Evolutionary conservation across 1,139 yeast genomes (phyloP).

Genomic region (Saccharomycopsis crataegensis): DNA sequence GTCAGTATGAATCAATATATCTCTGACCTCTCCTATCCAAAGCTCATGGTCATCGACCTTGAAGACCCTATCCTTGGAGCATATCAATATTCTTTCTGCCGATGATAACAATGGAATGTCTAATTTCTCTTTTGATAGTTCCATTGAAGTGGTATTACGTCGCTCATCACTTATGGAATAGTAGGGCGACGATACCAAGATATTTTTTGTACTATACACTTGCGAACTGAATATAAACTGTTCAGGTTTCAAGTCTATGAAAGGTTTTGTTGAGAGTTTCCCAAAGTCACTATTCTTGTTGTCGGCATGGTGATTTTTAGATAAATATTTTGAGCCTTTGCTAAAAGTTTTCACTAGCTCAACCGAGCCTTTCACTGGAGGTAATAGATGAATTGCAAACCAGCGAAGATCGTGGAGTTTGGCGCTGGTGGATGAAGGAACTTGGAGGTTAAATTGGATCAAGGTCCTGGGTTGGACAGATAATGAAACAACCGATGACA

Average conservation of each 20-base stretch:
- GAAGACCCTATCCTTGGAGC: constrained; percentile 48
- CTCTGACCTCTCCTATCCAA: constrained; percentile 69
- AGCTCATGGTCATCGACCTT: constrained; percentile 75
- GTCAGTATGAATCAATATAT: constrained; percentile 35
- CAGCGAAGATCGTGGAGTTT: constrained; percentile 46
- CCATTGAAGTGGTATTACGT: background rate
- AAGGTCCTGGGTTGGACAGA: constrained; percentile 68
- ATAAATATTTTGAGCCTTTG: constrained; percentile 36
- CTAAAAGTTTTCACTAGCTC: constrained; percentile 54
- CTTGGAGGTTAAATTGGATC: constrained; percentile 72
- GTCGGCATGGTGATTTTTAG: constrained; percentile 1
- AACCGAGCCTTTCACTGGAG: constrained; percentile 48
- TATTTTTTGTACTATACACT: background rate
- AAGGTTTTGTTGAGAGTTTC: constrained; percentile 4
- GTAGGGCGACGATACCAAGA: background rate
- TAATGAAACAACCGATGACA: constrained; percentile 74
- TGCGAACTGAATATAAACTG: constrained; percentile 7
- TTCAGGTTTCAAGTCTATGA: constrained; percentile 1
- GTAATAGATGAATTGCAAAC: constrained; percentile 71
- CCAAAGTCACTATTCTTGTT: background rate
- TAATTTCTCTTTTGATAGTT: constrained; percentile 14
- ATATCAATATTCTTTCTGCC: constrained; percentile 58
- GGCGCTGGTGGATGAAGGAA: constrained; percentile 72
- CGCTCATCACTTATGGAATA: background rate
- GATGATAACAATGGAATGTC: constrained; percentile 52